Conservation (phyloP, 371 early-diverging fungal species). For the Chytridium lagenaria region DNA sequence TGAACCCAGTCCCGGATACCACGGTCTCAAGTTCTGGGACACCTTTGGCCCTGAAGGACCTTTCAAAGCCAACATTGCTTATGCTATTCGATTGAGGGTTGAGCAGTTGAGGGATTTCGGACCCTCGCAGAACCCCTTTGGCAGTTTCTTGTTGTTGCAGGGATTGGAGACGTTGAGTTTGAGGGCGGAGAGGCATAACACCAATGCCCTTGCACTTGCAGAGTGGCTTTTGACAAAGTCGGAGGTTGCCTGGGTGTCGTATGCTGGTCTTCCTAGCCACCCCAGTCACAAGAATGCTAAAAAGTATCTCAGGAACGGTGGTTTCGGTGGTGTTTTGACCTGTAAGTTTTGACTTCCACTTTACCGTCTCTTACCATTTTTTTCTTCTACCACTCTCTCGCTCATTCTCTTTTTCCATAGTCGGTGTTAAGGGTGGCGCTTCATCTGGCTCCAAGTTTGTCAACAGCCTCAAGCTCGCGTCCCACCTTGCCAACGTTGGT, state of each 20-base stretch:
- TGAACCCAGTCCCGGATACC: conserved; percentile 82
- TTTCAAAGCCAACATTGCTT: conserved; percentile 68
- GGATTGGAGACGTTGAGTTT: conserved; percentile 89
- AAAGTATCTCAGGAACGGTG: conserved; percentile 68
- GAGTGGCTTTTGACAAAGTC: conserved; percentile 74
- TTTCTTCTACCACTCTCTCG: not conserved
- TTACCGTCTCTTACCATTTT: not conserved
- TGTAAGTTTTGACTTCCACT: too few species aligned
- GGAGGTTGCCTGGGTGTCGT: conserved; percentile 81
- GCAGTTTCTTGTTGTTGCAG: conserved; percentile 81
- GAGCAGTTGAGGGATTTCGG: conserved; percentile 87
- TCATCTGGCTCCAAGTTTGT: conserved; percentile 68
- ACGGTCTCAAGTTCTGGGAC: conserved; percentile 86
- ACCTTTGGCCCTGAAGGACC: conserved; percentile 73
- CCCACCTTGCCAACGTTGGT: conserved; percentile 90
- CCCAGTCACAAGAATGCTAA: conserved; percentile 74
- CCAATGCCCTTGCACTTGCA: conserved; percentile 80
- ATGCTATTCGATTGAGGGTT: conserved; percentile 74
- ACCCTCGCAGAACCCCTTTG: conserved; percentile 83
- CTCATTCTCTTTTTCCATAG: conserved; percentile 18
- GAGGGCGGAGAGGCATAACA: conserved; percentile 83
- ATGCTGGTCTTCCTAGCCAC: conserved; percentile 77
- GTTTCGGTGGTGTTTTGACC: conserved; percentile 83
- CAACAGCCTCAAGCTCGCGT: conserved; percentile 73
- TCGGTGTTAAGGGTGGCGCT: conserved; percentile 79